phyloP scores from a whole-genome alignment of 2,329 filamentous ascomycete species.

The Bipolaris zeicola region DNA sequence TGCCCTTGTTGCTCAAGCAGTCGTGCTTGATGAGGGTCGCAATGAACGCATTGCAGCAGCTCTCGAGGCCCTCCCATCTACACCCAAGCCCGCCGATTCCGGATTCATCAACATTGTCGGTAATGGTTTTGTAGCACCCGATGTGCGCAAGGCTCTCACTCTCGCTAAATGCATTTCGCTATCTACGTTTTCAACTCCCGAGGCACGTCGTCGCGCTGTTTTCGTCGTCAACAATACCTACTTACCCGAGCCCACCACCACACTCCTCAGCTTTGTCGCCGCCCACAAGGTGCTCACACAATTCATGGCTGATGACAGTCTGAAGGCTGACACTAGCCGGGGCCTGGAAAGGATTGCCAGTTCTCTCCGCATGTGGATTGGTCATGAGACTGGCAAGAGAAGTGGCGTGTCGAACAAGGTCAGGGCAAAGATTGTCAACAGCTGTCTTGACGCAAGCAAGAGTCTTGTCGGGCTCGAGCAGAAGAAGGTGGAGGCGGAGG shows the following conservation, averaged over 20 bases:
- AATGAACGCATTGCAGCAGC: constrained; percentile 59
- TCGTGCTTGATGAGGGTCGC: constrained; percentile 61
- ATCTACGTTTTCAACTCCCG: constrained; percentile 45
- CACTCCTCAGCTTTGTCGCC: constrained; percentile 55
- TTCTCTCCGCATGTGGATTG: constrained; percentile 54
- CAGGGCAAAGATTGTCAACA: constrained; percentile 47
- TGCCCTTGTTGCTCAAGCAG: constrained; percentile 63
- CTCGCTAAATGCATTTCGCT: constrained; percentile 64
- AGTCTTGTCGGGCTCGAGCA: constrained; percentile 47
- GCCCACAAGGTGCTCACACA: constrained; percentile 50
- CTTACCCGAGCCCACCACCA: constrained; percentile 48
- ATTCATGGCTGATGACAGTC: constrained; percentile 42
- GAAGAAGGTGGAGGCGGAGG: constrained; percentile 12
- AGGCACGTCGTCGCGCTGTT: constrained; percentile 48
- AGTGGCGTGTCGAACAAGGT: constrained; percentile 49
- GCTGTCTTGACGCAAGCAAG: constrained; percentile 52
- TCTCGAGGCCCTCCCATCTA: constrained; percentile 57
- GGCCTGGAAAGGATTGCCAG: constrained; percentile 53
- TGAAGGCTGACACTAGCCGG: constrained; percentile 41
- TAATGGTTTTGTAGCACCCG: constrained; percentile 61
- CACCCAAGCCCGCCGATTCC: constrained; percentile 43
- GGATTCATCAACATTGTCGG: constrained; percentile 55
- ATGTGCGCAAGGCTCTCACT: constrained; percentile 63
- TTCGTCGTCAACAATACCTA: constrained; percentile 49
- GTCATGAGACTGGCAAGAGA: constrained; percentile 50